Base-by-base conservation (phyloP, 768 basidiomycete species). In the Amanita jacksonii region DNA sequence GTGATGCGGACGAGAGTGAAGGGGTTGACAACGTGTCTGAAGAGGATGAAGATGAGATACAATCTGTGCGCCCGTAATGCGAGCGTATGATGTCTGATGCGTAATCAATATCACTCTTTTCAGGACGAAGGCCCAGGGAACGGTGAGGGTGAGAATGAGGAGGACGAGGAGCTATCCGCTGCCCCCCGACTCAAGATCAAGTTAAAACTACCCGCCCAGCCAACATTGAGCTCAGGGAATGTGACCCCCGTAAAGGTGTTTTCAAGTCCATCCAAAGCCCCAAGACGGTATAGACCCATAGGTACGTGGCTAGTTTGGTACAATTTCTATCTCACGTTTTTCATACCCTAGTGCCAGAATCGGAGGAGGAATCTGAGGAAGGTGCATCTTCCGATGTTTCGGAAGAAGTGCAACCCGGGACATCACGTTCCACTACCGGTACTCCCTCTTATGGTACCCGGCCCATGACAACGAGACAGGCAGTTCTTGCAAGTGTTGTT, bases 401-500 rank as follows among this genome's bases (percentile, higher is more conserved):
- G 5, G 55, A 54, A 8, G 39, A 47, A 27, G 46, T 40, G 5
- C 38, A 33, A 22, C 37, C 46, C 7, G 27, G 6, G 27, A 28
- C 27, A 15, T 60, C 57, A 8, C 57, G 57, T n/a, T 58, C 59
- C 2, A 53, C 59, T 25, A 57, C 27, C 12, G 27, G 59, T 22
- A 54, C 52, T 6, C 50, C 58, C 9, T 48, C 58, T n/a, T 47
- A 47, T 20, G 46, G 49, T 35, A 38, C 56, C 13, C 58, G 62
- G 33, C 70, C 67, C 5, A 70, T 73, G 66, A 78, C 69, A 22
- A 74, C 72, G 0, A 67, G 84, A 19, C 83, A 86, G 51, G 84
- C 84, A 1, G 83, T 81, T 12, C 63, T 85, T 7, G 79, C 79
- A 1, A 80, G 77, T 44, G 78, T 82, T 23, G 74, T 80, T 2